Percentiles rank a stretch among this genome's conserved stretches.
Conservation (phyloP, 2,329 filamentous ascomycete genomes). For the Ophidiomyces ophidiicola region DNA sequence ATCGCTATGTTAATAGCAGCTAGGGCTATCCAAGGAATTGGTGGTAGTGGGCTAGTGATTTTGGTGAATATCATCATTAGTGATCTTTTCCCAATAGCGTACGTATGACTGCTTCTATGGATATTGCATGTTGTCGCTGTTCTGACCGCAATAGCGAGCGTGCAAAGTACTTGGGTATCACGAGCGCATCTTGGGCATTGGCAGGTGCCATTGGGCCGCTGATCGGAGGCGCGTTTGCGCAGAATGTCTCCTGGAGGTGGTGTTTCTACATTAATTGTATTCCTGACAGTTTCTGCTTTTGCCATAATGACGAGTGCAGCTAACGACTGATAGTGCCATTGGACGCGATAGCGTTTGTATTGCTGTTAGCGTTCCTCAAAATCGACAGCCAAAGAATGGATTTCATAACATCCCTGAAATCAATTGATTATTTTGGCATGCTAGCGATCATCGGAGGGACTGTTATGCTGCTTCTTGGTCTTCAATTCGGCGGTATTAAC, state of each 20-base stretch:
- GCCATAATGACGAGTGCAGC: no score
- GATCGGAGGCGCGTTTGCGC: constrained; percentile 28
- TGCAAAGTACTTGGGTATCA: constrained; percentile 36
- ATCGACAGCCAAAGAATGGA: constrained; percentile 50
- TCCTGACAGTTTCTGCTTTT: no score
- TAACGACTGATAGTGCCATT: constrained; percentile 40
- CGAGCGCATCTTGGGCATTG: constrained; percentile 37
- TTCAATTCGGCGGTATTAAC: constrained; percentile 68
- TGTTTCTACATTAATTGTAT: constrained; percentile 49
- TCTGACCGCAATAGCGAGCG: constrained; percentile 50
- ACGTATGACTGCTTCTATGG: neutral
- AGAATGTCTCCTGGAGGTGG: constrained; percentile 49
- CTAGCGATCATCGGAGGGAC: constrained; percentile 53
- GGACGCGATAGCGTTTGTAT: constrained; percentile 42
- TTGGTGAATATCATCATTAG: constrained; percentile 52
- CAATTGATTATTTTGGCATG: constrained; percentile 52
- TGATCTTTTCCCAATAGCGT: constrained; percentile 51
- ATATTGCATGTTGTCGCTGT: neutral
- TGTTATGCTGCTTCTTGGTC: constrained; percentile 73
- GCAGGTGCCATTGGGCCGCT: constrained; percentile 21
- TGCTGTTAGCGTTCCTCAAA: constrained; percentile 49
- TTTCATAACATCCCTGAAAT: constrained; percentile 44
- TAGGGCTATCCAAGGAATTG: constrained; percentile 51
- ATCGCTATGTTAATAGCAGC: constrained; percentile 52
- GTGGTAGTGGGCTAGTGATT: constrained; percentile 52